These are phyloP conservation scores for Fusarium chuoi DNA, from an alignment of 2,329 filamentous ascomycete species.

Conservation along the genomic window DNA sequence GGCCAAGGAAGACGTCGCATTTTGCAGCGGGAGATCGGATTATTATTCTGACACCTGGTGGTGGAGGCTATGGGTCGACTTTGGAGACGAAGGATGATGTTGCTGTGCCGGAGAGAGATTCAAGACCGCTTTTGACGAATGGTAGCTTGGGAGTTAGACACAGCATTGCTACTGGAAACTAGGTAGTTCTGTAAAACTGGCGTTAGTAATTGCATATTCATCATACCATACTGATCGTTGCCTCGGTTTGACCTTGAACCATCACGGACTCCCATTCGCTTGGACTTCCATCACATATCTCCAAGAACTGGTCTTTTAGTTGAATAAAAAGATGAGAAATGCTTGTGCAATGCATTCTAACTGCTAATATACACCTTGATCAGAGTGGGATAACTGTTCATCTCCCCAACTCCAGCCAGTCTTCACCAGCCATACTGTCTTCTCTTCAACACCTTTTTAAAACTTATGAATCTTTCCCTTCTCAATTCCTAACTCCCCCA, in stretches of 20 bases:
- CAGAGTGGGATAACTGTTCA: background rate
- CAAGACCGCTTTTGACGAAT: slow-evolving; percentile 30
- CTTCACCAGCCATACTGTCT: too few species aligned
- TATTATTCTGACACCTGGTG: slow-evolving; percentile 42
- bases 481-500: slow-evolving; percentile 66
- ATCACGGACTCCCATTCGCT: too few species aligned
- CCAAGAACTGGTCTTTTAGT: too few species aligned
- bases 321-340: too few species aligned
- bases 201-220: background rate
- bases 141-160: slow-evolving; percentile 34
- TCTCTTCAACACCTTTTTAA: slow-evolving; percentile 38
- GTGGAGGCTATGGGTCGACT: slow-evolving; percentile 39
- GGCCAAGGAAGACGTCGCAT: slow-evolving; percentile 34
- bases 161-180: slow-evolving; percentile 35
- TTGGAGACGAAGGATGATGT: background rate
- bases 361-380: background rate
- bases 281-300: background rate
- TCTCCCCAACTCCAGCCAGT: background rate
- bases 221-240: accelerated
- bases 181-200: background rate
- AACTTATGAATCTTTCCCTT: slow-evolving; percentile 70
- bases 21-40: slow-evolving; percentile 40
- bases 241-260: background rate
- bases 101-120: slow-evolving; percentile 12
- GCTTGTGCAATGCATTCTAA: background rate